phyloP scores from a whole-genome alignment of 2,329 filamentous ascomycete species.

The Microcyclospora pomicola region DNA sequence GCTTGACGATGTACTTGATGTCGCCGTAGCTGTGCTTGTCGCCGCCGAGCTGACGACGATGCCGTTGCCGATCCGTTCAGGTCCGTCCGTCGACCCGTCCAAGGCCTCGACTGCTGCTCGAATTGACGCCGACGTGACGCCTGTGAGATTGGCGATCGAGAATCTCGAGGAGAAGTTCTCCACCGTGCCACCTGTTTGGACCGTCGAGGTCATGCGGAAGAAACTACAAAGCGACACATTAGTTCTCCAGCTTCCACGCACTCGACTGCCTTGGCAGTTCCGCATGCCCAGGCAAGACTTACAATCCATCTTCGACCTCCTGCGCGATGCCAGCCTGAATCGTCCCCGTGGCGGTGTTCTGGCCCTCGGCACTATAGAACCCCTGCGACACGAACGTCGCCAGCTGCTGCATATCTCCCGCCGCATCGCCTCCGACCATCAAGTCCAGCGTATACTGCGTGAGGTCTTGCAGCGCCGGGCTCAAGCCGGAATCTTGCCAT shows the following conservation, averaged over 20 bases:
- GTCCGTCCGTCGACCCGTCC: conserved; percentile 1
- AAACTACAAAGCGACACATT: conserved; percentile 29
- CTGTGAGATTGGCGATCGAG: conserved; percentile 46
- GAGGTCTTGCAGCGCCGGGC: conserved; percentile 1
- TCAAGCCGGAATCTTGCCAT: conserved; percentile 2
- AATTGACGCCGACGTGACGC: conserved; percentile 17
- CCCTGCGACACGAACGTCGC: conserved; percentile 2
- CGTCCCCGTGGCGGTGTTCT: conserved; percentile 1
- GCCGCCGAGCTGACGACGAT: neutral
- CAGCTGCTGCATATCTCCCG: neutral
- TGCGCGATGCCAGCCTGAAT: conserved; percentile 1
- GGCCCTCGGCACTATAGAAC: neutral
- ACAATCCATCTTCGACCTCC: conserved; percentile 2
- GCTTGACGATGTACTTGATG: neutral
- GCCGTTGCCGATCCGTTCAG: neutral
- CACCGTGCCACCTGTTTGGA: conserved; percentile 36
- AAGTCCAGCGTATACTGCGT: conserved; percentile 1
- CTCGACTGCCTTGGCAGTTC: neutral
- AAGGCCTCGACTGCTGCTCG: conserved; percentile 1
- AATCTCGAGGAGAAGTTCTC: conserved; percentile 48
- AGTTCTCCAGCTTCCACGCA: no score
- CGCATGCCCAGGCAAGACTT: neutral
- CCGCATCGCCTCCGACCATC: conserved; percentile 1
- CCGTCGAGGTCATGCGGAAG: conserved; percentile 41
- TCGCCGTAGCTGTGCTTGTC: no score